These are phyloP conservation scores for Auricularia heimuer DNA, from an alignment of 768 basidiomycete genomes.

Conservation along the genomic window DNA sequence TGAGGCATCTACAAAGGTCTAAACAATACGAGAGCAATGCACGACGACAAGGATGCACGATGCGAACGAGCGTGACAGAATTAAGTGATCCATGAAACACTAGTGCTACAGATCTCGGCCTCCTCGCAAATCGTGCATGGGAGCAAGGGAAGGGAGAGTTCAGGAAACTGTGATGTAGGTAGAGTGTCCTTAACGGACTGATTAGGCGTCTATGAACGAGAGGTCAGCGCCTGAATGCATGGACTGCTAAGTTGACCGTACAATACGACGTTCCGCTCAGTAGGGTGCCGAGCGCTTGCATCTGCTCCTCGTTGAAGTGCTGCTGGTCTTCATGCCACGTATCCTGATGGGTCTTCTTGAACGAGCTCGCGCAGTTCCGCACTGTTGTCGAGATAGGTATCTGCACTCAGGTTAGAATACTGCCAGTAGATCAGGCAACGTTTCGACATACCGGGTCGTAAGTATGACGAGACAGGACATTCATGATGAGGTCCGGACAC, in stretches of 20 bases:
- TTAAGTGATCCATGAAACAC: no score
- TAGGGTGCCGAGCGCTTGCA: slow-evolving; percentile 71
- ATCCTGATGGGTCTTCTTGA: slow-evolving; percentile 77
- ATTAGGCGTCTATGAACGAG: no score
- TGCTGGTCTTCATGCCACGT: slow-evolving; percentile 86
- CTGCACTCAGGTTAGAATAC: slow-evolving; percentile 24
- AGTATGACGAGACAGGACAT: slow-evolving; percentile 68
- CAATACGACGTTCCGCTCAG: slow-evolving; percentile 81
- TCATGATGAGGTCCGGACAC: slow-evolving; percentile 79
- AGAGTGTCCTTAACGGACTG: no score
- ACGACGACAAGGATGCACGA: no score
- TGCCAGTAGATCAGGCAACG: not conserved
- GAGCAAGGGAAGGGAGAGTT: no score
- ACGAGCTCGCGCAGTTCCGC: slow-evolving; percentile 67
- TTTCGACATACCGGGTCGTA: slow-evolving; percentile 60
- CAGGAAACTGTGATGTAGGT: no score
- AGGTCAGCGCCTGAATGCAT: no score
- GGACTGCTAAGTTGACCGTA: slow-evolving; percentile 15
- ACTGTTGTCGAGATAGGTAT: slow-evolving; percentile 81
- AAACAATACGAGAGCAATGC: no score
- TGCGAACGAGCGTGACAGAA: no score
- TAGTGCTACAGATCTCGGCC: no score
- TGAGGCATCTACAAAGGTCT: no score
- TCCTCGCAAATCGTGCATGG: no score
- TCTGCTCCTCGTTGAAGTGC: slow-evolving; percentile 77